Conservation (phyloP, 805 yeast genomes). For the Maudiozyma barnettii region DNA sequence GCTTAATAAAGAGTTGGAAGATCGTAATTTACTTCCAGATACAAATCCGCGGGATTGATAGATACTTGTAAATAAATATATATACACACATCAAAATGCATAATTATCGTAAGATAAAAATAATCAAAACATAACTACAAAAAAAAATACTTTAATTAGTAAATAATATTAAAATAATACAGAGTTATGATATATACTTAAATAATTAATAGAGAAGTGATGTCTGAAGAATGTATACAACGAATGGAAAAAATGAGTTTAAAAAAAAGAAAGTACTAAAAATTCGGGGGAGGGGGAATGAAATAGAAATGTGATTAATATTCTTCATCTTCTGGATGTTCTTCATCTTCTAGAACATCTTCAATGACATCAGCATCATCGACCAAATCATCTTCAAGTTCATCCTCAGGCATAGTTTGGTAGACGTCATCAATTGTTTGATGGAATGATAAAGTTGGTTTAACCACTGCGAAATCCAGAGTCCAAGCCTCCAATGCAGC, state of each 20-base stretch:
- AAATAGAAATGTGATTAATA: neutral
- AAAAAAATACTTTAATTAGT: too few relatives aligned
- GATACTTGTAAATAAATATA: neutral
- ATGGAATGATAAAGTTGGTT: conserved; percentile 83
- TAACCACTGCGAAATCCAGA: conserved; percentile 86
- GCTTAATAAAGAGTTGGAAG: conserved; percentile 24
- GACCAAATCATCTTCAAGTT: conserved; percentile 1
- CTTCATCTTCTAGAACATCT: conserved; percentile 2
- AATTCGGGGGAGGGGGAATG: neutral
- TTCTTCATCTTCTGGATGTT: conserved; percentile 3
- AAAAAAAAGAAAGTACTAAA: neutral
- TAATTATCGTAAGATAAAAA: too few relatives aligned
- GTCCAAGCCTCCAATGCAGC: conserved; percentile 95
- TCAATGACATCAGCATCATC: conserved; percentile 2
- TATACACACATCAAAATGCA: too few relatives aligned
- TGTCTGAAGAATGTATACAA: too few relatives aligned
- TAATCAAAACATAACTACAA: too few relatives aligned
- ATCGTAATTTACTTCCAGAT: conserved; percentile 7
- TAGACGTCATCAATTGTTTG: conserved; percentile 59
- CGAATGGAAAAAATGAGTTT: neutral
- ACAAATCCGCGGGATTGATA: too few relatives aligned
- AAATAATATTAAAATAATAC: too few relatives aligned
- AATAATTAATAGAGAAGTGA: too few relatives aligned
- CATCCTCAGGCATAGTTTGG: conserved; percentile 25
- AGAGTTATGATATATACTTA: too few relatives aligned